Percentiles rank a stretch among this genome's conserved stretches.
These are phyloP conservation scores for Solanum tacnaense DNA, from an alignment of 257 asterid genomes.

Conservation along the genomic window DNA sequence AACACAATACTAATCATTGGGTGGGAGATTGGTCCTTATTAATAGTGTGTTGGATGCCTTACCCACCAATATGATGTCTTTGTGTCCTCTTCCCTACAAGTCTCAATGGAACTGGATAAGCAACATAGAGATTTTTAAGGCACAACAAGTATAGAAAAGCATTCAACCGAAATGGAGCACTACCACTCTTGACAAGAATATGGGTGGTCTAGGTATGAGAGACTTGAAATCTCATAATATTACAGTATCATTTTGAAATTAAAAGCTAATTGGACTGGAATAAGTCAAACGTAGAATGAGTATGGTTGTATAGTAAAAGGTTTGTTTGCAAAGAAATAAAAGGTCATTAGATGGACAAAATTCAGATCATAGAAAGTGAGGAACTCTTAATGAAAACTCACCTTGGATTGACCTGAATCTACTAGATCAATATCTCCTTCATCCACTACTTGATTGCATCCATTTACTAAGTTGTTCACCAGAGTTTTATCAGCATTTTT, in stretches of 20 bases:
- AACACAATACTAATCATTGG: not conserved
- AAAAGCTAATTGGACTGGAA: not conserved
- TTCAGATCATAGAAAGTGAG: not conserved
- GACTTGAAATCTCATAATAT: not conserved
- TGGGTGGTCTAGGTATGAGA: not conserved
- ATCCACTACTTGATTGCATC: constrained; percentile 25
- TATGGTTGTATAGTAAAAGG: not conserved
- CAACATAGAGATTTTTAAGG: not conserved
- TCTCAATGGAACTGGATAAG: not conserved
- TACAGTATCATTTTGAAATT: not conserved
- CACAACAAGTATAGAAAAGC: not conserved
- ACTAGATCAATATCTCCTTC: constrained; percentile 27
- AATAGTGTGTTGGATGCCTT: not conserved
- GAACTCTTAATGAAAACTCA: constrained; percentile 18
- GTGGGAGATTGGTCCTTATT: not conserved
- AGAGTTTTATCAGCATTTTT: constrained; percentile 22
- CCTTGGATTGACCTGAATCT: constrained; percentile 49
- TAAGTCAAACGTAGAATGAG: not conserved
- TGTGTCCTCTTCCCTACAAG: not conserved
- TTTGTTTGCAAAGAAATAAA: not conserved
- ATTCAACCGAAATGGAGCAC: not conserved
- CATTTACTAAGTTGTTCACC: constrained; percentile 28
- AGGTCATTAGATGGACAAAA: not conserved
- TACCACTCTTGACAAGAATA: not conserved
- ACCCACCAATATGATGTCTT: not conserved